These are phyloP conservation scores for Phytopythium vexans DNA, from an alignment of 352 stramenopile genomes.

Conservation along the genomic window DNA sequence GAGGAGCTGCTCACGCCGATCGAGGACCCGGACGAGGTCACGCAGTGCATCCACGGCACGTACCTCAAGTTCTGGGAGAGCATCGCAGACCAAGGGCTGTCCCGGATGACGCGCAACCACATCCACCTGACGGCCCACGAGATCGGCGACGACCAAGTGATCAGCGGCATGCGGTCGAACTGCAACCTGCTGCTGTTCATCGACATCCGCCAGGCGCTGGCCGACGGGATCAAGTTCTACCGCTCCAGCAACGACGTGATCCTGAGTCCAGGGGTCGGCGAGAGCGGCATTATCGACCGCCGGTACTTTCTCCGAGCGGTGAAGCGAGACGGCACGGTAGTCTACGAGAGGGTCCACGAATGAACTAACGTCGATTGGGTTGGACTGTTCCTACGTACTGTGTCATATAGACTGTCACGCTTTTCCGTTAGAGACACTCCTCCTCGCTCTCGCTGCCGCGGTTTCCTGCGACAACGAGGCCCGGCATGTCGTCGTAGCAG, in stretches of 20 bases:
- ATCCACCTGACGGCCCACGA: constrained; percentile 79
- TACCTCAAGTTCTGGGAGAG: constrained; percentile 68
- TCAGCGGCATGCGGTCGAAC: constrained; percentile 72
- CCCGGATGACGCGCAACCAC: constrained; percentile 82
- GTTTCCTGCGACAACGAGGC: background rate
- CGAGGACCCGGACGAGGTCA: constrained; percentile 35
- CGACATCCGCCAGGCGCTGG: constrained; percentile 49
- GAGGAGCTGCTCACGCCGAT: constrained; percentile 68
- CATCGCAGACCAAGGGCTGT: constrained; percentile 55
- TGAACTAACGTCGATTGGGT: too few relatives aligned
- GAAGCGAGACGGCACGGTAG: constrained; percentile 36
- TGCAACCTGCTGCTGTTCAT: constrained; percentile 80
- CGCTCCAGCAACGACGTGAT: constrained; percentile 86
- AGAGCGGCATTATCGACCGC: constrained; percentile 41
- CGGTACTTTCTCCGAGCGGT: constrained; percentile 68
- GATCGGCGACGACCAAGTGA: constrained; percentile 43
- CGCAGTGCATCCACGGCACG: constrained; percentile 75
- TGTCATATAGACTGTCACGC: too few relatives aligned
- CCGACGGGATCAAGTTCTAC: constrained; percentile 77
- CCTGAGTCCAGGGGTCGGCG: constrained; percentile 52
- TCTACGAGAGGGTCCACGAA: constrained; percentile 33
- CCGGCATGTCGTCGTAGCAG: background rate
- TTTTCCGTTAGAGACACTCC: too few relatives aligned
- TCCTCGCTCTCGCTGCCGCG: constrained; percentile 10
- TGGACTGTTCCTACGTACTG: too few relatives aligned